Evolutionary conservation across 768 basidiomycete genomes (phyloP), one percentile per base, ranked within the genome.

Genomic region (Pulveroboletus sp.): DNA sequence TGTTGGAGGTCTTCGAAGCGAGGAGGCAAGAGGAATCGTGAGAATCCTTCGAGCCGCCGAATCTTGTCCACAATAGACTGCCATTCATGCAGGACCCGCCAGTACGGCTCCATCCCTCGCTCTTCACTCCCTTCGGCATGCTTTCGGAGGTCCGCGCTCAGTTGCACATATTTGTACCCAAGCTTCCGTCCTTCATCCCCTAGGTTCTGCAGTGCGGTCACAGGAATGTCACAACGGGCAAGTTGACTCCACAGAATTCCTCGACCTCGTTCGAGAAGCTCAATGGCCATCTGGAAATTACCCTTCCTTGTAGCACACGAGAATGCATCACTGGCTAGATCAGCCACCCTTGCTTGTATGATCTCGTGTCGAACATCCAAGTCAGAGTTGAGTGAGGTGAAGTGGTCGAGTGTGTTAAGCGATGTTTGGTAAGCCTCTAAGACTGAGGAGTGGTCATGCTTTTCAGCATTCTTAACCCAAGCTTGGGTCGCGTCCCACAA

Each of bases 191-290:
- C 32, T 23, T 5, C 10, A 6, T n/a, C 14, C 1, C 32, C 42
- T 2, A 1, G 5, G 6, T 16, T 34, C 8, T 34, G 20, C 27
- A 43, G n/a, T 13, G 32, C n/a, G 5, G 42, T 32, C 6, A 43
- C 6, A 8, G 42, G 34, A 16, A 43, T 43, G 10, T 34, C 42
- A 11, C 9, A 43, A 4, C 34, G 43, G 2, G 34, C 34, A 14
- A 45, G 43, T 34, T 45, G 43, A 14, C 23, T 45, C 43, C 43
- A 45, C 1, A 36, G 21, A 4, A 45, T 43, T 24, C 43, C 43
- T 17, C 43, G 21, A 2, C 43, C 43, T 23, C 33, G 42, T 16
- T 43, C 42, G 7, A 29, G 27, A 11, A 29, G 27, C 27, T 29
- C 27, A 11, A 29, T 11, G 8, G 27, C 27, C 27, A 5, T 29